Percentiles rank a stretch among this genome's conserved stretches.
Evolutionary conservation across 495 filamentous ascomycete species (phyloP).

Genomic region (Pyrenula aspistea): DNA sequence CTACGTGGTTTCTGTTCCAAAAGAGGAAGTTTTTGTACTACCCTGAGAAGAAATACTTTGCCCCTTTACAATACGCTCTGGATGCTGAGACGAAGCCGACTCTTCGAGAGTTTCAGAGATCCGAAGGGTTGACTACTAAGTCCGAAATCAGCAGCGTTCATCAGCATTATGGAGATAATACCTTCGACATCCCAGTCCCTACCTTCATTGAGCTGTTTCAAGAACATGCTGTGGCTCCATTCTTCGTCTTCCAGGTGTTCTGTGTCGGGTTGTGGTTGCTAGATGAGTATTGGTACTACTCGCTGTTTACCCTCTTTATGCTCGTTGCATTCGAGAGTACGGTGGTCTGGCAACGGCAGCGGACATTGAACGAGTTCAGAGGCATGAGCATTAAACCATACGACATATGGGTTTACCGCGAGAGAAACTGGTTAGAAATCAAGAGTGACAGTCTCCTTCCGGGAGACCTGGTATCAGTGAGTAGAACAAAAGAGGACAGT

Average conservation of each 20-base stretch:
- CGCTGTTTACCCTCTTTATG: constrained; percentile 97
- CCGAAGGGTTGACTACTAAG: constrained; percentile 54
- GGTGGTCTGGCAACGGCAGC: constrained; percentile 96
- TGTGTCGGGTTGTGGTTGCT: constrained; percentile 98
- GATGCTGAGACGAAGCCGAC: constrained; percentile 71
- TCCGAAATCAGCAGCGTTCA: constrained; percentile 65
- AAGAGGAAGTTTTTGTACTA: constrained; percentile 92
- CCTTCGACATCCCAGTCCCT: constrained; percentile 95
- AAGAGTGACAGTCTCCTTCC: constrained; percentile 90
- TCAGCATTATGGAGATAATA: constrained; percentile 92
- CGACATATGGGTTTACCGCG: constrained; percentile 77
- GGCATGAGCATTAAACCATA: constrained; percentile 99
- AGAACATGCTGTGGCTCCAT: constrained; percentile 95
- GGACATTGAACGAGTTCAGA: constrained; percentile 93
- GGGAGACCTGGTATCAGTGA: constrained; percentile 91
- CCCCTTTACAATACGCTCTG: constrained; percentile 72
- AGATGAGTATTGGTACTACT: constrained; percentile 99
- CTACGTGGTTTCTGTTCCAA: constrained; percentile 88
- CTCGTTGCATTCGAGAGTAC: constrained; percentile 95
- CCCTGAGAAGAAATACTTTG: constrained; percentile 53
- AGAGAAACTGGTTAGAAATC: constrained; percentile 77
- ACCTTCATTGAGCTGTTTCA: constrained; percentile 92
- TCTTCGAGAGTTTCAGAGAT: constrained; percentile 66
- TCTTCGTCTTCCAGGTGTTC: constrained; percentile 99
- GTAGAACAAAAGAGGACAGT: constrained; percentile 90